A percentile compares a stretch with the other conserved stretches of the same genome.
These are phyloP conservation scores for Talaromyces sp. DNA, from an alignment of 2,329 filamentous ascomycete species.

Conservation along the genomic window DNA sequence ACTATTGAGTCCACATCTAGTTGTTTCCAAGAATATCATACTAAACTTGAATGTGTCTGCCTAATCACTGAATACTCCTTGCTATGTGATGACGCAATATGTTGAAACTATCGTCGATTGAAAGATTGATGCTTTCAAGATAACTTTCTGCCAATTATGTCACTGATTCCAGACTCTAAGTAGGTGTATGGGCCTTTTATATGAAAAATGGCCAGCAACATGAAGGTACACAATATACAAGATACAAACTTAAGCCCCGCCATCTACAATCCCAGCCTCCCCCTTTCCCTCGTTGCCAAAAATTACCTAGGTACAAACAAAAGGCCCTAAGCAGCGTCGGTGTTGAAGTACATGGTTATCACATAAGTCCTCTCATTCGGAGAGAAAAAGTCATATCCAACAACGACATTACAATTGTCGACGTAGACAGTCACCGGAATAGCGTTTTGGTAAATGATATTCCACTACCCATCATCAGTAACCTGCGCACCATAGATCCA, in stretches of 20 bases:
- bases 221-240: background rate
- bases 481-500: background rate
- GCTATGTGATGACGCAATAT: background rate
- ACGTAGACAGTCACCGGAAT: slow-evolving; percentile 39
- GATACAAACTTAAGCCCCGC: background rate
- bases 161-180: too few relatives aligned
- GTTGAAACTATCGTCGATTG: too few relatives aligned
- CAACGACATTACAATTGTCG: slow-evolving; percentile 31
- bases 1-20: background rate
- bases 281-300: background rate
- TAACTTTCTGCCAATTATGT: too few relatives aligned
- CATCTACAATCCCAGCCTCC: background rate
- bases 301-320: background rate
- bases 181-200: background rate
- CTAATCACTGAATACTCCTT: background rate
- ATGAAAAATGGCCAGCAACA: background rate
- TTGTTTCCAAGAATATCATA: background rate
- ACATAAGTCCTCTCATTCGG: slow-evolving; percentile 4
- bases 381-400: slow-evolving; percentile 36
- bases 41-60: background rate
- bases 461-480: slow-evolving; percentile 28
- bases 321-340: background rate
- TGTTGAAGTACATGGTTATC: slow-evolving; percentile 11
- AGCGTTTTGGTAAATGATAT: slow-evolving; percentile 33
- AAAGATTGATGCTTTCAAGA: too few relatives aligned